Conservation (phyloP, 2,329 filamentous ascomycete genomes). For the Cordyceps farinosa region DNA sequence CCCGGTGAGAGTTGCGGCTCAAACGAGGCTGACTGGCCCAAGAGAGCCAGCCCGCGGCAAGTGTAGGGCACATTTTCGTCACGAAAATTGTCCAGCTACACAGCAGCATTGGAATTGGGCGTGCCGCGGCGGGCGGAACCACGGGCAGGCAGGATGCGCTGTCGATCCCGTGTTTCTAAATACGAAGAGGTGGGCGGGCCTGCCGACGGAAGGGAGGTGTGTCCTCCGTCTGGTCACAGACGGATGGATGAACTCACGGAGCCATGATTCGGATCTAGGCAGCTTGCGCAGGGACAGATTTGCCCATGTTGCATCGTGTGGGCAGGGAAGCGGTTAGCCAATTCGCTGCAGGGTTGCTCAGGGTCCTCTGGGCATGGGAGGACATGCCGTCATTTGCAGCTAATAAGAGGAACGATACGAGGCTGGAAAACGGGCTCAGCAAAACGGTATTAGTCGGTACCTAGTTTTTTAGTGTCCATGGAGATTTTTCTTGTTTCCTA, state of each 20-base stretch:
- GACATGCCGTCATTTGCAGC: slow-evolving; percentile 1
- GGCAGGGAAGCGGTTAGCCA: neutral
- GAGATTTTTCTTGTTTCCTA: neutral
- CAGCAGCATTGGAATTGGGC: neutral
- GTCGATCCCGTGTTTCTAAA: slow-evolving; percentile 9
- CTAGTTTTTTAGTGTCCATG: neutral
- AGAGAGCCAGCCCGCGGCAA: neutral
- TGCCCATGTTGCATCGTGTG: neutral
- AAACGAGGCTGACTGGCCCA: neutral
- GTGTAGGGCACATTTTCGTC: neutral
- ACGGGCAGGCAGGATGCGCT: neutral
- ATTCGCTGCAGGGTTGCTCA: neutral
- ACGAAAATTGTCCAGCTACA: neutral
- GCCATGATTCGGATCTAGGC: neutral
- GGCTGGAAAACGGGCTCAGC: neutral
- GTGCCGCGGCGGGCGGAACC: neutral
- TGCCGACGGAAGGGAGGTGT: neutral
- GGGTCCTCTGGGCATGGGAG: neutral
- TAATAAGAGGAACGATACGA: neutral
- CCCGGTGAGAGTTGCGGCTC: neutral
- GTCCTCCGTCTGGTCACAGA: neutral
- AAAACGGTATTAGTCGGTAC: neutral
- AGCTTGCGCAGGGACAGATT: neutral
- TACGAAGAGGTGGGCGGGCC: slow-evolving; percentile 2
- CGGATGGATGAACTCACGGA: neutral